Percentiles rank a stretch among this genome's conserved stretches.
Evolutionary conservation across 805 yeast genomes (phyloP).

Genomic region (Saturnispora diversa): DNA sequence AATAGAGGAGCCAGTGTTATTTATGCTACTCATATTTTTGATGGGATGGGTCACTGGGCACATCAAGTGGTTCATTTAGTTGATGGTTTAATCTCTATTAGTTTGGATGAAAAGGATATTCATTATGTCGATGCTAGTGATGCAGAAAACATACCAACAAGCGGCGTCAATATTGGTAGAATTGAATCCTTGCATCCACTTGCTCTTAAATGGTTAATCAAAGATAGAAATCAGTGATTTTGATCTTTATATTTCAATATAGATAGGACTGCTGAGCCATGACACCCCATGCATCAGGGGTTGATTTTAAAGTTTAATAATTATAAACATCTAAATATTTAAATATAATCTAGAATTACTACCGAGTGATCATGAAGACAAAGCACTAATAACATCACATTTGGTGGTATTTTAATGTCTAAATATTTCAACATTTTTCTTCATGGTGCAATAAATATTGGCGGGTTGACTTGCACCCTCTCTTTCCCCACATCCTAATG

Average conservation of each 20-base stretch:
- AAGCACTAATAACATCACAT: no score
- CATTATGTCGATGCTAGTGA: slow-evolving; percentile 25
- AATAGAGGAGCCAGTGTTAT: slow-evolving; percentile 67
- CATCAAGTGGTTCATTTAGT: slow-evolving; percentile 71
- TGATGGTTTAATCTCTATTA: slow-evolving; percentile 47
- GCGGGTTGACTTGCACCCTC: no score
- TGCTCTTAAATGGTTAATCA: slow-evolving; percentile 55
- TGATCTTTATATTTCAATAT: no score
- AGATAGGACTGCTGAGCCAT: background rate
- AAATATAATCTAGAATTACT: no score
- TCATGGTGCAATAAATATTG: no score
- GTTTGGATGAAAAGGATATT: slow-evolving; percentile 29
- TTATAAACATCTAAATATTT: no score
- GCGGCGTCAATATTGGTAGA: slow-evolving; percentile 24
- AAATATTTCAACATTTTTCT: no score
- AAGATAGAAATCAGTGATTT: background rate
- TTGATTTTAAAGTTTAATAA: no score
- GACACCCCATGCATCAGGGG: no score
- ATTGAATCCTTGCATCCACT: slow-evolving; percentile 61
- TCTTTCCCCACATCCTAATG: no score
- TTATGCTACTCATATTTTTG: slow-evolving; percentile 95
- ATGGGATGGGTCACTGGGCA: slow-evolving; percentile 90
- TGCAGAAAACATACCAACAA: slow-evolving; percentile 15
- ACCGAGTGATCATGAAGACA: no score
- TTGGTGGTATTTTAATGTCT: no score